phyloP scores from a whole-genome alignment of 768 basidiomycete genomes.

The Dacryopinax primogenitus region DNA sequence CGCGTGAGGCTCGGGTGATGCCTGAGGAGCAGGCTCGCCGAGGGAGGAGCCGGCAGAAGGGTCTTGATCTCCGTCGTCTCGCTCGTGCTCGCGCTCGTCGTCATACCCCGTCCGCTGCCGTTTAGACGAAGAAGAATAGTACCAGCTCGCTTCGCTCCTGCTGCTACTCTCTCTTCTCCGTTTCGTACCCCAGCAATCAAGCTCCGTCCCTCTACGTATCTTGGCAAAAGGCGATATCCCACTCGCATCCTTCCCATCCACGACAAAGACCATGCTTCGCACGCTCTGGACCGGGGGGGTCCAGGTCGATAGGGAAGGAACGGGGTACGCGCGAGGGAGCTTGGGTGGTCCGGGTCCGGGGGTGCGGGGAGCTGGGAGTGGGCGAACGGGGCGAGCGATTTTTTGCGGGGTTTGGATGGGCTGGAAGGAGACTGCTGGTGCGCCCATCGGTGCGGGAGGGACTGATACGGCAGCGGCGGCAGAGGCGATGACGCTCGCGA shows the following conservation, averaged over 20 bases:
- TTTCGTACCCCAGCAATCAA: not conserved
- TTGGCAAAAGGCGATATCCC: not conserved
- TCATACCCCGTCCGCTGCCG: not conserved
- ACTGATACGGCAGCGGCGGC: not conserved
- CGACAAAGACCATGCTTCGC: not conserved
- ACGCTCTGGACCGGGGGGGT: not conserved
- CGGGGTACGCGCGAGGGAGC: not conserved
- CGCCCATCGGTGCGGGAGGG: not conserved
- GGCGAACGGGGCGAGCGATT: not conserved
- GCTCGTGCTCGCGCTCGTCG: not conserved
- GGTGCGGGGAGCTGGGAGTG: not conserved
- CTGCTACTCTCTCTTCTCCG: not conserved
- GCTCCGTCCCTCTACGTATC: not conserved
- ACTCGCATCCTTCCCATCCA: not conserved
- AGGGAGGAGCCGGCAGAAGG: not conserved
- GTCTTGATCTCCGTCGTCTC: not conserved
- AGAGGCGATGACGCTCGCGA: conserved; percentile 4
- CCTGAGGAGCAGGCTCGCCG: not conserved
- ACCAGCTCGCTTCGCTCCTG: conserved; percentile 6
- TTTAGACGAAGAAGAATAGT: not conserved
- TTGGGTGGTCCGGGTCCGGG: not conserved
- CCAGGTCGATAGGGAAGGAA: not conserved
- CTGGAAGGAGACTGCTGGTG: no score
- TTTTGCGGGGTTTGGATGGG: not conserved
- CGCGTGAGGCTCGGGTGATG: not conserved